Evolutionary conservation across 176 grass and related monocot species (phyloP), one percentile per base, ranked within the genome.

Genomic region (Oryza brachyantha): DNA sequence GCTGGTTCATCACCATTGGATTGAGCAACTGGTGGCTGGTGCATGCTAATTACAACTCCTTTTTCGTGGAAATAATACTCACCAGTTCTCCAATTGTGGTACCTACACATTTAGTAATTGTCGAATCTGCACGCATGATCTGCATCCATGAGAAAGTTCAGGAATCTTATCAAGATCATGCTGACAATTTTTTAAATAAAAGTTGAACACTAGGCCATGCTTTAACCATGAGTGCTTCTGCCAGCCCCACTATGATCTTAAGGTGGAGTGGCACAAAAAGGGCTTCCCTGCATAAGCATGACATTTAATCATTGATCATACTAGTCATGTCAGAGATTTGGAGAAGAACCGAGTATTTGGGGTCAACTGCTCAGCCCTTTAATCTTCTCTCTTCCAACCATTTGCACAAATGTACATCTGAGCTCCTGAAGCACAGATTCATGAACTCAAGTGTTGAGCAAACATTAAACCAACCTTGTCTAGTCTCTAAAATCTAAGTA

Each of bases 391-490:
- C 25, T 70, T 70, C 26, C 7, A 21, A 69, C 35, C 45, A 57
- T 42, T 41, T 59, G 16, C 17, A 80, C 22, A 69, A 22, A 81
- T 48, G 29, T 72, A 50, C n/a, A 72, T 48, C 38, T 48, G 27
- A 27, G 39, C 35, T 73, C 38, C 68, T 81, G 35, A 46, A 29
- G 8, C n/a, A 31, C 14, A 12, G 3, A 14, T 72, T 48, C 28
- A 72, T 42, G 59, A 45, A 12, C 13, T 31, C 0, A 68, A 29
- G 34, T 57, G 5, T 61, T 61, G 37, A 26, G 59, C 36, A 26
- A 42, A 70, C 65, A 69, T 27, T 38, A 27, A 68, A 37, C 25
- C 27, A 24, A 79, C 13, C 37, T 9, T 79, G 28, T 38, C 22
- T 39, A 55, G 17, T 39, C 5, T 19, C 19, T 22, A 39, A 31